A percentile compares a stretch with the other conserved stretches of the same genome.
phyloP scores from a whole-genome alignment of 2,329 filamentous ascomycete species.

The Verticillium tricorpus region DNA sequence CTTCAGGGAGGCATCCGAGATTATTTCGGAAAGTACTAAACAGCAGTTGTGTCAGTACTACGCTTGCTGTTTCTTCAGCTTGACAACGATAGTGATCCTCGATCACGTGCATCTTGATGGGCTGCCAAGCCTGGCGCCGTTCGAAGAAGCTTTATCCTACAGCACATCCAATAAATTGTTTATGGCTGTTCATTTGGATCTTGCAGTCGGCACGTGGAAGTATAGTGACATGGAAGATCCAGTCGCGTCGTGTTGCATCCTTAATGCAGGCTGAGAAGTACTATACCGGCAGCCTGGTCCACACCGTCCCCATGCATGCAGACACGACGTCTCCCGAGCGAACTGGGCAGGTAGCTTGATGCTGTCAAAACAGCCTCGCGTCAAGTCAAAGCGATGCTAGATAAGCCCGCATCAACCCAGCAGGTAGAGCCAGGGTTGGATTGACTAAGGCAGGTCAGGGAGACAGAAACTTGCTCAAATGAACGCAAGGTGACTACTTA shows the following conservation, averaged over 20 bases:
- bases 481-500: not conserved
- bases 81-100: no score
- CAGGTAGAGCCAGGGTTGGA: not conserved
- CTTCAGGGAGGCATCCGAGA: not conserved
- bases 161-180: not conserved
- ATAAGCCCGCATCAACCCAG: not conserved
- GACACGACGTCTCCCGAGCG: no score
- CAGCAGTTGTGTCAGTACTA: not conserved
- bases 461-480: not conserved
- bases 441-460: not conserved
- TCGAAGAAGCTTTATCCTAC: not conserved
- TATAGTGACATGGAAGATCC: not conserved
- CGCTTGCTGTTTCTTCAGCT: no score
- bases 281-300: no score
- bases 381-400: not conserved
- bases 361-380: no score
- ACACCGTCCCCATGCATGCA: no score
- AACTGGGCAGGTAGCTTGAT: no score
- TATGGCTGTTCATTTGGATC: not conserved
- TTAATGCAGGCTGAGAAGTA: not conserved
- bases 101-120: not conserved
- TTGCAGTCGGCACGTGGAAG: not conserved
- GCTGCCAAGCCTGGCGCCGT: not conserved
- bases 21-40: not conserved
- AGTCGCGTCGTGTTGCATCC: not conserved